Conservation (phyloP, 768 basidiomycete species). For the Lactarius deliciosus region DNA sequence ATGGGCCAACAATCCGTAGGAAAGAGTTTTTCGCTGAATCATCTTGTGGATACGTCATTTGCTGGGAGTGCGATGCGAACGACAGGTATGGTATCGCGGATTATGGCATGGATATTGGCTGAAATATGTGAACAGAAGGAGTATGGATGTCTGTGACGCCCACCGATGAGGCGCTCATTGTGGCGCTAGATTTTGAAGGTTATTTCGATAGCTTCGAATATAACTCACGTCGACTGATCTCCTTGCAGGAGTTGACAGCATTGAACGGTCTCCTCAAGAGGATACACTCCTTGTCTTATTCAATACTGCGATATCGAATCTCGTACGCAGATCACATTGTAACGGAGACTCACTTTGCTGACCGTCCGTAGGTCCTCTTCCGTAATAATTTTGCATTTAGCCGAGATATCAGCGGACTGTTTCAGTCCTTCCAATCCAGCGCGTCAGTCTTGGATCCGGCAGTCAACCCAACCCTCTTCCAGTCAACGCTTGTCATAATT, state of each 20-base stretch:
- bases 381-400: slow-evolving; percentile 65
- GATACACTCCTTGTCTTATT: slow-evolving; percentile 63
- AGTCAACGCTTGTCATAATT: slow-evolving; percentile 59
- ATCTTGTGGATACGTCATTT: slow-evolving; percentile 62
- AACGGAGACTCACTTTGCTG: background rate
- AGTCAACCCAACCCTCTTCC: slow-evolving; percentile 57
- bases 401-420: slow-evolving; percentile 60
- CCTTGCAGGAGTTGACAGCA: slow-evolving; percentile 54
- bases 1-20: slow-evolving; percentile 72
- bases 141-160: slow-evolving; percentile 71
- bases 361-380: slow-evolving; percentile 50
- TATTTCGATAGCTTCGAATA: background rate
- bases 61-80: slow-evolving; percentile 66
- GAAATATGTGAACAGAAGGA: slow-evolving; percentile 41
- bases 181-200: slow-evolving; percentile 67
- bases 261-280: slow-evolving; percentile 63
- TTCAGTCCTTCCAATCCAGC: slow-evolving; percentile 63
- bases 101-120: background rate
- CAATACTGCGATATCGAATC: slow-evolving; percentile 63
- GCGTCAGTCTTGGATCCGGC: slow-evolving; percentile 57
- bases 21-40: slow-evolving; percentile 58
- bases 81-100: slow-evolving; percentile 38
- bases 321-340: slow-evolving; percentile 38
- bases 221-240: background rate
- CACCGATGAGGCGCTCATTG: slow-evolving; percentile 51